Base-by-base conservation (phyloP, 2,329 filamentous ascomycete species). In the Moelleriella libera region DNA sequence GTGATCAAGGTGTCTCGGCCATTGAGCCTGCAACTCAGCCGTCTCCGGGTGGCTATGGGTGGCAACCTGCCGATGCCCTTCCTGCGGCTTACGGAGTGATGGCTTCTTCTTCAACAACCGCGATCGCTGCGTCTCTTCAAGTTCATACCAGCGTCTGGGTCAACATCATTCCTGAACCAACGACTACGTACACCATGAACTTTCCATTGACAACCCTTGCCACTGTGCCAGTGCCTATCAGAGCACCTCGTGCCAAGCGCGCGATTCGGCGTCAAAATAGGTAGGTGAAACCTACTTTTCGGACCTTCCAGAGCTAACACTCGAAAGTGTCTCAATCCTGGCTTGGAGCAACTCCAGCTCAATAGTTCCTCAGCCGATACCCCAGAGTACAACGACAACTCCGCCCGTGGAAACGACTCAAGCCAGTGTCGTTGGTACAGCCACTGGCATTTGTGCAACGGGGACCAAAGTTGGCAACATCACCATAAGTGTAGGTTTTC, bases 111-210 rank as follows among this genome's bases (percentile, higher is more conserved):
- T 55, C 49, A 37, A 48, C 60, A 42, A 34, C 46, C 40, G 45
- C 44, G 45, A 51, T 41, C 45, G 48, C 48, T 2, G 46, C 41
- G 39, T 49, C 50, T 29, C 43, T 54, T 2, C 52, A 52, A 6
- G 49, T 66, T 3, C 55, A 60, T 21, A 68, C 64, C 6, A 62
- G 59, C 45, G 68, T 64, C 21, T 67, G 65, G 62, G 59, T 60
- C 48, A 68, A 68, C 32, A 46, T 67, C 44, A 63, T 68, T 30
- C 54, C 57, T 2, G 63, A 64, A 42, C 55, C 58, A 32, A 68
- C 65, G 2, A 68, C 66, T 5, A 68, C 66, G 1, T 66, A 66
- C 50, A 66, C 63, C 1, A 54, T 67, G 46, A 59, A 63, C 47
- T 67, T 64, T 45, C 63, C 64, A 30, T 51, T 67, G 40, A 67